Conservation (phyloP, 2,329 filamentous ascomycete genomes). For the Nemania sp. region DNA sequence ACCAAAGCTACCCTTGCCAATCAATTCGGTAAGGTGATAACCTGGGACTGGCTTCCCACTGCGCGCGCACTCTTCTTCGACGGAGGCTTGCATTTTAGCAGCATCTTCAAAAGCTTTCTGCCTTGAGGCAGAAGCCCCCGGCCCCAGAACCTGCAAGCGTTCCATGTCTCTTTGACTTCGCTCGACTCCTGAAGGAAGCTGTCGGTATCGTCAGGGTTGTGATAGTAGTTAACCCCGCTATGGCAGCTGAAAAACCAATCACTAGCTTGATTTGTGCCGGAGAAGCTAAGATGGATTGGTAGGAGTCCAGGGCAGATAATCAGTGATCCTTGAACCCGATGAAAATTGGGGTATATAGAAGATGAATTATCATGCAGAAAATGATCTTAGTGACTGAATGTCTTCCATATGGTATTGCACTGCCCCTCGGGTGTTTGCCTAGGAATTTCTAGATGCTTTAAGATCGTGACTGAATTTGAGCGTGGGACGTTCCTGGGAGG, state of each 20-base stretch:
- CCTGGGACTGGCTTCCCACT: slow-evolving; percentile 63
- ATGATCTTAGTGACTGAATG: neutral
- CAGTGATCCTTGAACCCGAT: too few relatives aligned
- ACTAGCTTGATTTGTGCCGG: neutral
- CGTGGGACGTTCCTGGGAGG: neutral
- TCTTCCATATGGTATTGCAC: neutral
- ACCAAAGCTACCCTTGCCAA: slow-evolving; percentile 75
- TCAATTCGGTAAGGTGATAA: slow-evolving; percentile 71
- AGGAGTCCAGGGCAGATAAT: neutral
- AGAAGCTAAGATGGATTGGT: neutral
- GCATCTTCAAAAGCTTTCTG: slow-evolving; percentile 70
- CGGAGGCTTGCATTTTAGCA: slow-evolving; percentile 66
- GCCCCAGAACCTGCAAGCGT: slow-evolving; percentile 34
- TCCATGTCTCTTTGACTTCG: slow-evolving; percentile 29
- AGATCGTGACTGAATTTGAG: neutral
- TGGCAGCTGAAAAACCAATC: neutral
- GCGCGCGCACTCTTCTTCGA: slow-evolving; percentile 64
- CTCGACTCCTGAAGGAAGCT: slow-evolving; percentile 8
- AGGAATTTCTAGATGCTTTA: slow-evolving; percentile 3
- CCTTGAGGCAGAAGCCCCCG: slow-evolving; percentile 31
- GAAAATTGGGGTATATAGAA: neutral
- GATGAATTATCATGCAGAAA: neutral
- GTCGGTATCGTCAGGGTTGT: slow-evolving; percentile 7
- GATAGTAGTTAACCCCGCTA: slow-evolving; percentile 2
- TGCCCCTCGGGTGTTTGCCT: slow-evolving; percentile 19